These are phyloP conservation scores for Periconia macrospinosa DNA, from an alignment of 2,329 filamentous ascomycete species.

Conservation along the genomic window DNA sequence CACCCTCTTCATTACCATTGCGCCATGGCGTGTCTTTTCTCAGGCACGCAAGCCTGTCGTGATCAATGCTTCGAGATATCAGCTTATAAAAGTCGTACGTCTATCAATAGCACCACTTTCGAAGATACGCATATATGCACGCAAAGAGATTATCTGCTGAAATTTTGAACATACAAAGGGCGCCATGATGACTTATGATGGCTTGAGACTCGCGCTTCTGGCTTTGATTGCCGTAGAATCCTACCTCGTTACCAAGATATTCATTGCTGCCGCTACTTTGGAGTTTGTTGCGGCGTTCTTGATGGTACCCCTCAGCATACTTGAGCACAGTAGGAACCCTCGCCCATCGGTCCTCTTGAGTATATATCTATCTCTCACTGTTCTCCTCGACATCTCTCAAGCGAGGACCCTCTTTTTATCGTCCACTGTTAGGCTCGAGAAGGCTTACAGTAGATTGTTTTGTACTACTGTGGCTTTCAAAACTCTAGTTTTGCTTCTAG, in stretches of 20 bases:
- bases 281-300: constrained; percentile 24
- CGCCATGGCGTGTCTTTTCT: constrained; percentile 33
- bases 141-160: too few relatives aligned
- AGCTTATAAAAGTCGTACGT: constrained; percentile 7
- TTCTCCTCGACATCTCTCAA: constrained; percentile 16
- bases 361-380: constrained; percentile 15
- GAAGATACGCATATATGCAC: too few relatives aligned
- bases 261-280: constrained; percentile 32
- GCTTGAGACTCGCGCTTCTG: constrained; percentile 29
- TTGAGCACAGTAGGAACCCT: constrained; percentile 17
- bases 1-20: constrained; percentile 31
- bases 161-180: constrained; percentile 5
- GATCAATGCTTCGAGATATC: constrained; percentile 23
- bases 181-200: constrained; percentile 19
- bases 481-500: constrained; percentile 19
- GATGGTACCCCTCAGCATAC: constrained; percentile 9
- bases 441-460: constrained; percentile 13
- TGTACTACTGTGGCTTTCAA: constrained; percentile 18
- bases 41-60: constrained; percentile 33
- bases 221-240: constrained; percentile 18
- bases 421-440: constrained; percentile 1
- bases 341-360: constrained; percentile 18
- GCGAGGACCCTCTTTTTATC: constrained; percentile 17
- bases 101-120: too few relatives aligned
- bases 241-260: constrained; percentile 15